These are phyloP conservation scores for Fulvia fulva DNA, from an alignment of 2,329 filamentous ascomycete species.

Conservation along the genomic window DNA sequence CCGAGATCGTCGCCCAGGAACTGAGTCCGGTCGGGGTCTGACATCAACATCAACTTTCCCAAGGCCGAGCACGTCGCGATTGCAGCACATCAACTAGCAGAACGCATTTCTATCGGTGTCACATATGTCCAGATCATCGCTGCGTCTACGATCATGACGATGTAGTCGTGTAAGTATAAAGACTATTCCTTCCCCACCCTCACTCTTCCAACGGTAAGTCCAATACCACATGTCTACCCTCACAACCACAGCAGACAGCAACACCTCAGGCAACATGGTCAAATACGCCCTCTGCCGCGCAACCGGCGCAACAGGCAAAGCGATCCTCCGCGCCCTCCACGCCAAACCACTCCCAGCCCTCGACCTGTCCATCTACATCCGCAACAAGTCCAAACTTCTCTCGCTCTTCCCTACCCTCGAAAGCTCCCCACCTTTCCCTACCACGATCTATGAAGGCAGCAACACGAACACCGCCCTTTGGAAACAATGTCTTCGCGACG, in stretches of 20 bases:
- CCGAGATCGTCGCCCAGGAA: background rate
- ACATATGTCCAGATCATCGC: background rate
- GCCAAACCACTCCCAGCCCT: constrained; percentile 14
- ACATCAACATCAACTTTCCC: background rate
- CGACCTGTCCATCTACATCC: constrained; percentile 23
- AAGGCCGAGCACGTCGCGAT: background rate
- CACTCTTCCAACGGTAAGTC: background rate
- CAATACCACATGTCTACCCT: background rate
- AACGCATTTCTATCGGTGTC: background rate
- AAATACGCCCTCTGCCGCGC: constrained; percentile 20
- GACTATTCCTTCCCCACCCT: background rate
- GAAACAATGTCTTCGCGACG: constrained; percentile 13
- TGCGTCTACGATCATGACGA: background rate
- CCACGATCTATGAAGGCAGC: constrained; percentile 41
- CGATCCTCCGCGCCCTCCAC: constrained; percentile 16
- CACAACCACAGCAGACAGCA: background rate
- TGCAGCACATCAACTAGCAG: background rate
- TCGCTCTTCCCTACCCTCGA: constrained; percentile 22
- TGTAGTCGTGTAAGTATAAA: background rate
- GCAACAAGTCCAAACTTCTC: constrained; percentile 22
- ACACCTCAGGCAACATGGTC: background rate
- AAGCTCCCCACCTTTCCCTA: constrained; percentile 4
- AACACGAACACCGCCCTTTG: constrained; percentile 11
- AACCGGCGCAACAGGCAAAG: constrained; percentile 20
- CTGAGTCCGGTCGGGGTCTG: background rate